phyloP scores from a whole-genome alignment of 306 rosid species.

The Vicia faba region DNA sequence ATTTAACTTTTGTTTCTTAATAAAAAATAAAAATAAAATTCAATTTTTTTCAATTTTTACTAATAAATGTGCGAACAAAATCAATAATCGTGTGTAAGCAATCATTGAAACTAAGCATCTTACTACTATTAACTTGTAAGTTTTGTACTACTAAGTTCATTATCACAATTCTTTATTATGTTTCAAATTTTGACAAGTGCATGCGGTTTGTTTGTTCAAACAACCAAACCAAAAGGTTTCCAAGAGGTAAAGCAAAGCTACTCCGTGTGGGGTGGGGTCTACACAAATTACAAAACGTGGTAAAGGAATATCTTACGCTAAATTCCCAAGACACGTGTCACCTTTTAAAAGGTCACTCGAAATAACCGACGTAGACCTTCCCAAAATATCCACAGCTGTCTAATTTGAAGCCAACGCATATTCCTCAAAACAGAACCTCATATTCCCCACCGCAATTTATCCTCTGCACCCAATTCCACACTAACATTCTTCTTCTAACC shows the following conservation, averaged over 20 bases:
- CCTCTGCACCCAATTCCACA: conserved; percentile 13
- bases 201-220: not conserved
- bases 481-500: not conserved
- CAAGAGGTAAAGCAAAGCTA: not conserved
- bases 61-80: too few relatives aligned
- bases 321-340: conserved; percentile 14
- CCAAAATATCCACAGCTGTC: conserved; percentile 29
- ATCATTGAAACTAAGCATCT: too few relatives aligned
- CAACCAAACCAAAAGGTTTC: not conserved
- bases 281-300: not conserved
- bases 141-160: too few relatives aligned
- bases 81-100: too few relatives aligned
- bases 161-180: too few relatives aligned
- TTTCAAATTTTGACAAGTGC: not conserved
- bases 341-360: not conserved
- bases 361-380: conserved; percentile 39
- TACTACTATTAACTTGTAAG: too few relatives aligned
- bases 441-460: not conserved
- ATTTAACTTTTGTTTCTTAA: too few relatives aligned
- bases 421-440: conserved; percentile 20
- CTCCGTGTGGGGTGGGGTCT: not conserved
- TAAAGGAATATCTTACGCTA: not conserved
- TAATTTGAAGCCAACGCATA: conserved; percentile 33
- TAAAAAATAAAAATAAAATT: too few relatives aligned
- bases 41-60: too few relatives aligned